Evolutionary conservation across 768 basidiomycete species (phyloP).

Genomic region (Lentinula raphanica): DNA sequence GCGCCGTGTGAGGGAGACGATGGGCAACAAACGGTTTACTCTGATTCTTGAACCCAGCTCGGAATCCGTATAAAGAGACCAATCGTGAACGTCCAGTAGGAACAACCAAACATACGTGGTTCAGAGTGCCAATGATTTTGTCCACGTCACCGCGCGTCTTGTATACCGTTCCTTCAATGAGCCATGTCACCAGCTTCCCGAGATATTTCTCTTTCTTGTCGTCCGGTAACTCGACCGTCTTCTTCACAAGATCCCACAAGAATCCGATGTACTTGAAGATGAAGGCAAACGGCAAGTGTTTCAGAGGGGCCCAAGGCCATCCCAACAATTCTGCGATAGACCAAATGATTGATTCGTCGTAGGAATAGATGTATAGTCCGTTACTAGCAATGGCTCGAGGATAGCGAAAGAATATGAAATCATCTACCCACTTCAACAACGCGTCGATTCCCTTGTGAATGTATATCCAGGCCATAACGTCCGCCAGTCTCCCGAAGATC

Average conservation of each 20-base stretch:
- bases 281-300: constrained; percentile 11
- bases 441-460: constrained; percentile 8
- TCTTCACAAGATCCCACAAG: constrained; percentile 24
- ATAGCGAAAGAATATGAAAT: constrained; percentile 23
- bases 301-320: constrained; percentile 20
- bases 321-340: constrained; percentile 13
- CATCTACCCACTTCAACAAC: constrained; percentile 24
- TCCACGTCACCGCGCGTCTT: constrained; percentile 17
- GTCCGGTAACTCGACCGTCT: constrained; percentile 25
- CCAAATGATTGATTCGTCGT: constrained; percentile 14
- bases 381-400: not conserved
- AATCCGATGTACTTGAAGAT: constrained; percentile 31
- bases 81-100: constrained; percentile 25
- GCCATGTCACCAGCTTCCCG: constrained; percentile 16
- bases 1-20: no score
- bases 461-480: constrained; percentile 24
- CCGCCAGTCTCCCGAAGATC: constrained; percentile 25
- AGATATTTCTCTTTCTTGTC: constrained; percentile 26
- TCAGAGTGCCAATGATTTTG: constrained; percentile 27
- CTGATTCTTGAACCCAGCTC: constrained; percentile 15
- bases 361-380: constrained; percentile 5
- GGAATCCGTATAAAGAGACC: constrained; percentile 24
- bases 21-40: no score
- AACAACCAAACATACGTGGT: constrained; percentile 29
- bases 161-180: constrained; percentile 11